Conservation (phyloP, 352 stramenopile genomes). For the Globisporangium megalacanthum region DNA sequence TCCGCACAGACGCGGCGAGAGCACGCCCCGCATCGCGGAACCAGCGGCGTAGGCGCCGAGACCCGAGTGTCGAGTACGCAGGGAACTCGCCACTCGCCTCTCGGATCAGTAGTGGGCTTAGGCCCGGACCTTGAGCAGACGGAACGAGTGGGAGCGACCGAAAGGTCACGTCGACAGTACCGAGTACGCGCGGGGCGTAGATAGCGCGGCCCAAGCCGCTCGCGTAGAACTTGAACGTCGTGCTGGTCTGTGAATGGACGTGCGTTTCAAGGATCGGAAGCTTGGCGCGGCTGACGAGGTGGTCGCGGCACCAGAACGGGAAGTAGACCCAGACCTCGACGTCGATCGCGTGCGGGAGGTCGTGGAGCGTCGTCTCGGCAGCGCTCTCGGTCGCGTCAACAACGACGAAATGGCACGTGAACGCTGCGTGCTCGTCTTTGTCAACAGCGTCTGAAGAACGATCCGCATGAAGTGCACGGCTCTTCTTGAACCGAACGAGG, state of each 20-base stretch:
- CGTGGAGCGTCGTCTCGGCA: constrained; percentile 6
- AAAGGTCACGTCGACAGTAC: neutral
- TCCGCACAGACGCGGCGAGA: no score
- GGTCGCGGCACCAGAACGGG: constrained; percentile 22
- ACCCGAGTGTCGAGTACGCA: constrained; percentile 6
- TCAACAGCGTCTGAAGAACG: neutral
- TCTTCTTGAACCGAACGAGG: constrained; percentile 13
- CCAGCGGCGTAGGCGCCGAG: neutral
- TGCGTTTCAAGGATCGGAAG: constrained; percentile 10
- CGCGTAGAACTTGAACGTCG: constrained; percentile 3
- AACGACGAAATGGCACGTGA: neutral
- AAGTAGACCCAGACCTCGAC: constrained; percentile 30
- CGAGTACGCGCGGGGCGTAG: neutral
- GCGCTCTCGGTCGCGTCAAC: neutral
- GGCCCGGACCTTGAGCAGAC: neutral
- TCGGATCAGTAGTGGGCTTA: neutral
- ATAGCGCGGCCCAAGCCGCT: neutral
- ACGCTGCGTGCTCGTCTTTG: neutral
- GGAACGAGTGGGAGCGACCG: neutral
- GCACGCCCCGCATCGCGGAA: neutral
- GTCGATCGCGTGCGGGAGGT: constrained; percentile 18
- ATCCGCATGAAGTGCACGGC: no score
- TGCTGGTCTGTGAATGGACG: neutral
- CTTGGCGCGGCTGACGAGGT: constrained; percentile 18
- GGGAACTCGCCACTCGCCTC: neutral